Conservation (phyloP, 345 rosid genomes). For the Lepidium sativum region DNA sequence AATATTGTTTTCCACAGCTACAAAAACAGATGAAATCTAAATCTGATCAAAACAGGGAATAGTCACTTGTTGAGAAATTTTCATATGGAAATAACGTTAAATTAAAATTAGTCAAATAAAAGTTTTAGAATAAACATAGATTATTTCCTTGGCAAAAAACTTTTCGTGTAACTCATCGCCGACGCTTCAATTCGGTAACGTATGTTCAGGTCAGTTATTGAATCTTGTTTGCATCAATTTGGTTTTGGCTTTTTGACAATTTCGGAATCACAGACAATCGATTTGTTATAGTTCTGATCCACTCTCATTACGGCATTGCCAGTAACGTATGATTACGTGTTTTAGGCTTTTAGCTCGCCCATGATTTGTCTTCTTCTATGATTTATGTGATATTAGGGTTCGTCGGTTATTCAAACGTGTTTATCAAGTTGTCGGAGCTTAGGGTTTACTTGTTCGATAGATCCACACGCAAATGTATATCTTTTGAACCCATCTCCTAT, state of each 20-base stretch:
- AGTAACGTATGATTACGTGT: neutral
- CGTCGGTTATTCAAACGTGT: conserved; percentile 7
- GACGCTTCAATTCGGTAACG: conserved; percentile 3
- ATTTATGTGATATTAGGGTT: neutral
- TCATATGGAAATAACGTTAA: neutral
- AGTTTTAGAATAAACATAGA: neutral
- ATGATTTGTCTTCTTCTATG: neutral
- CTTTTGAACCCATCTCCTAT: too few species aligned
- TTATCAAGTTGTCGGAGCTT: neutral
- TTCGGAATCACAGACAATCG: neutral
- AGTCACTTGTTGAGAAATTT: too few species aligned
- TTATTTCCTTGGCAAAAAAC: neutral
- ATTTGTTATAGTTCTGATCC: too few species aligned
- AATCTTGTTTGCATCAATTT: neutral
- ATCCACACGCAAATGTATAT: neutral
- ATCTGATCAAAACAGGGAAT: too few species aligned
- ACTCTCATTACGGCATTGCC: too few species aligned
- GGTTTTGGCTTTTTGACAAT: neutral
- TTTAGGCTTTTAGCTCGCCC: neutral
- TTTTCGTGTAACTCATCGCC: neutral
- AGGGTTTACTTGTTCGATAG: conserved; percentile 6
- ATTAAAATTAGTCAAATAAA: neutral
- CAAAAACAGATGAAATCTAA: too few species aligned
- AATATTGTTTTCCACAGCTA: too few species aligned
- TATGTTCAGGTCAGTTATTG: conserved; percentile 8